These are phyloP conservation scores for Abelmoschus esculentus DNA, from an alignment of 345 rosid genomes.

Conservation along the genomic window DNA sequence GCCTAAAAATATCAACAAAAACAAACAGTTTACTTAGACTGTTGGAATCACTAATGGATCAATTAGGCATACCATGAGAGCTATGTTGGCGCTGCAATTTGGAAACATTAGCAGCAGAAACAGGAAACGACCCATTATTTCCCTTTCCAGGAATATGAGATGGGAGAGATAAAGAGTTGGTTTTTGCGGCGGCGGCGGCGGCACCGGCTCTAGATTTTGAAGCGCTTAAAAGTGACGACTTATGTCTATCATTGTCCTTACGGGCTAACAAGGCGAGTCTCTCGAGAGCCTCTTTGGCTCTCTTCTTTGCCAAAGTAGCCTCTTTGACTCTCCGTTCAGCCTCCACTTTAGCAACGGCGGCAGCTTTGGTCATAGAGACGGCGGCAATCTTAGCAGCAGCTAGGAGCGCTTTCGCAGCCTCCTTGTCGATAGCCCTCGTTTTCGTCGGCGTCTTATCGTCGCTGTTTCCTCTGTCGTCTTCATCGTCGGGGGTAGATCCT, in stretches of 20 bases:
- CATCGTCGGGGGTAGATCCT: background rate
- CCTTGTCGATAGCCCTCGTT: slow-evolving; percentile 10
- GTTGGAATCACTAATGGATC: background rate
- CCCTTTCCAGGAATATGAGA: slow-evolving; percentile 6
- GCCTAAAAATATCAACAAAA: background rate
- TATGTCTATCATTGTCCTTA: slow-evolving; percentile 6
- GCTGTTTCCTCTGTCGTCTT: background rate
- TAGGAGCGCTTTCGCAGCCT: slow-evolving; percentile 34
- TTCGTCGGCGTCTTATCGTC: background rate
- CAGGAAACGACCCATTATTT: slow-evolving; percentile 15
- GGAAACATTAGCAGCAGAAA: slow-evolving; percentile 4
- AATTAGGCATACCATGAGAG: slow-evolving; percentile 14
- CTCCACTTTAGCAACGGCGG: slow-evolving; percentile 21
- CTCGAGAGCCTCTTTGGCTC: slow-evolving; percentile 40
- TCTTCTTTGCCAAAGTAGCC: slow-evolving; percentile 32
- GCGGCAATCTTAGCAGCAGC: slow-evolving; percentile 43
- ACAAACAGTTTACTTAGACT: background rate
- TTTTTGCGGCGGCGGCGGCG: background rate
- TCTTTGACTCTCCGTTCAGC: slow-evolving; percentile 30
- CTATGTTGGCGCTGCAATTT: slow-evolving; percentile 11
- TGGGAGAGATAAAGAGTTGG: background rate
- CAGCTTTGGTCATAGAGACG: slow-evolving; percentile 27
- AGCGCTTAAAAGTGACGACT: background rate
- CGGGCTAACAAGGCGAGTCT: slow-evolving; percentile 28
- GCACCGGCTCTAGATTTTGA: background rate